Evolutionary conservation across 2,329 filamentous ascomycete genomes (phyloP), one percentile per base, ranked within the genome.

Genomic region (Aspergillus unguis): DNA sequence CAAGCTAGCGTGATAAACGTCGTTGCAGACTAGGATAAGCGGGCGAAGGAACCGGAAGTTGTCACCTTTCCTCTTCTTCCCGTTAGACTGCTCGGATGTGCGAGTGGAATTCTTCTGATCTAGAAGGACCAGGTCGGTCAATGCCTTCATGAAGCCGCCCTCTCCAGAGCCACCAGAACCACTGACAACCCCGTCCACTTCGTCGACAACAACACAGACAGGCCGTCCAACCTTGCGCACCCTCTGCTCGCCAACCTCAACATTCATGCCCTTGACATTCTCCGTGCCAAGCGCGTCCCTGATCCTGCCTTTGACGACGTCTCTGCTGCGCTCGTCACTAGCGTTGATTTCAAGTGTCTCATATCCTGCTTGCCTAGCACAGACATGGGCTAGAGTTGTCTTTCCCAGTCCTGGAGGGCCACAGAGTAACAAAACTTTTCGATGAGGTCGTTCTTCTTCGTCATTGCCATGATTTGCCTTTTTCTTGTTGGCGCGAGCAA

Each of bases 331-430:
- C 67, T 99, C 95, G 66, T 99, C 94, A 63, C 92, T 97, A 6
- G 95, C 94, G 64, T 99, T 99, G 73, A 99, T 95, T 69, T 99
- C 94, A 66, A 97, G 82, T 1, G 95, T 88, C 65, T 97, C 94
- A 64, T 99, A 99, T 0, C 94, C 94, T 4, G 94, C 94, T 72
- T 99, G 94, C 61, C 81, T 86, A 0, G 95, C 95, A 68, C 94
- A 97, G 0, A 99, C 94, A 71, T 99, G 94, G 1, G 94, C 94
- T 44, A 99, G 72, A 0, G 94, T 99, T 0, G 94, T 99, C 76
- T 99, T 99, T 28, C 94, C 94, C 8, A 99, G 77, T 2, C 94
- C 94, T 0, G 94, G 94, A 0, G 94, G 91, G 0, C 94, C 95
- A 1, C 92, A 92, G 11, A 99, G 76, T 65, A 99, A 81, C 8